Percentiles rank a stretch among this genome's conserved stretches.
Conservation (phyloP, 2,329 filamentous ascomycete species). For the Aspergillus unguis region DNA sequence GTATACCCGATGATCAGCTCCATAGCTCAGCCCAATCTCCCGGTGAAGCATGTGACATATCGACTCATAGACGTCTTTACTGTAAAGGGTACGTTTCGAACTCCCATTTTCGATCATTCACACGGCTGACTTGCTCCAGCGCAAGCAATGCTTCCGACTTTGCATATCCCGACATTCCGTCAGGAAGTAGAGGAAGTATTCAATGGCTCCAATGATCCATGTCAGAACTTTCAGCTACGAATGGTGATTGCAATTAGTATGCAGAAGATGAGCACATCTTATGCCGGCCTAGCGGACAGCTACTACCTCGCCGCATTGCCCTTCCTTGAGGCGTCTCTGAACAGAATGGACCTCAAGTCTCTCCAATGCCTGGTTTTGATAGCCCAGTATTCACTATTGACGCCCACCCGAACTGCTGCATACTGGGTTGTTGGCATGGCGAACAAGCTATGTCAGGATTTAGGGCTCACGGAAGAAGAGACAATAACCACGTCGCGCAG, state of each 20-base stretch:
- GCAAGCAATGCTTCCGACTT: slow-evolving; percentile 79
- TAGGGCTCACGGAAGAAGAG: slow-evolving; percentile 83
- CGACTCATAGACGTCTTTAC: slow-evolving; percentile 81
- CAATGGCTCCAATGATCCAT: slow-evolving; percentile 68
- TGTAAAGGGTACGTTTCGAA: slow-evolving; percentile 63
- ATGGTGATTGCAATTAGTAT: slow-evolving; percentile 94
- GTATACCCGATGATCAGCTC: slow-evolving; percentile 88
- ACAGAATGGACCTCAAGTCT: slow-evolving; percentile 84
- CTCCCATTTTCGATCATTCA: not conserved
- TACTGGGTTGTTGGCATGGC: slow-evolving; percentile 92
- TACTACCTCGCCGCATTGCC: slow-evolving; percentile 90
- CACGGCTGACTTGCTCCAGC: slow-evolving; percentile 51
- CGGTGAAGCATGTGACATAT: slow-evolving; percentile 69
- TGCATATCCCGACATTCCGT: slow-evolving; percentile 79
- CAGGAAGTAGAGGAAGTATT: slow-evolving; percentile 79
- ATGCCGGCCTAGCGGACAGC: slow-evolving; percentile 89
- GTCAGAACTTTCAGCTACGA: slow-evolving; percentile 81
- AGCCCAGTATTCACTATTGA: slow-evolving; percentile 86
- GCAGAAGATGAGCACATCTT: slow-evolving; percentile 84
- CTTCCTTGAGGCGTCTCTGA: slow-evolving; percentile 76
- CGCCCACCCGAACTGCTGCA: slow-evolving; percentile 84
- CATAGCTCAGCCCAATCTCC: slow-evolving; percentile 71
- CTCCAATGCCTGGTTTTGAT: slow-evolving; percentile 86
- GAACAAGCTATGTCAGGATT: slow-evolving; percentile 80
- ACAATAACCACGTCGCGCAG: slow-evolving; percentile 67